Evolutionary conservation across 2,329 filamentous ascomycete species (phyloP), one percentile per base, ranked within the genome.

Genomic region (Monosporascus ibericus): DNA sequence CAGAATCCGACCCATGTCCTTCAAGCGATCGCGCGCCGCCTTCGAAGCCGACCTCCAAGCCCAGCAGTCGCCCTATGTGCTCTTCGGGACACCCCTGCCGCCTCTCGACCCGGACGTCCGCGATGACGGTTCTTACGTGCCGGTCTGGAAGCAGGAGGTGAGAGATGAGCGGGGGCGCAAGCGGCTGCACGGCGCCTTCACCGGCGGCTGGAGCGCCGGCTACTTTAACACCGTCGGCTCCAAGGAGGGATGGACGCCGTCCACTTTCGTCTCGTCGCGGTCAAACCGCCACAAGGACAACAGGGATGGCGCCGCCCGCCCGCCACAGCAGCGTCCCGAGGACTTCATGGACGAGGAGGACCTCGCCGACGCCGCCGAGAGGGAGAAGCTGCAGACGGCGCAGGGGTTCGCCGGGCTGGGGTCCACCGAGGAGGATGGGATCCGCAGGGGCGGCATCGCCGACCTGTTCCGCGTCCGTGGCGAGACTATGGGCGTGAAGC

Each of bases 311-410:
- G 44, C 55, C 3, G 44, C 51, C 9, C 37, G 24, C 18, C 44
- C 17, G 11, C 37, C 40, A 20, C 71, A 79, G 57, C 84, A 88
- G 65, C 83, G 85, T 47, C 82, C 85, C 1, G 91, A 97, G 68
- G 92, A 97, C 65, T 97, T 92, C 62, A 99, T 99, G 94, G 94
- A 99, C 63, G 92, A 96, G 42, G 94, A 99, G 68, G 94, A 99
- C 69, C 75, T 95, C 36, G 88, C 87, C 6, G 91, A 96, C 67
- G 88, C 86, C 0, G 90, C 88, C 53, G 91, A 96, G 69, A 79
- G 87, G 2, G 82, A 85, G 62, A 81, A 81, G 55, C 72, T 96
- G 36, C 81, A 92, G 62, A 95, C 88, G 0, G 78, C 83, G 0
- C 78, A 84, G 50, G 80, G 79, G 0, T 96, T 94, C 68, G 81